Conservation (phyloP, 441 rosid species). For the Biscutella laevigata region DNA sequence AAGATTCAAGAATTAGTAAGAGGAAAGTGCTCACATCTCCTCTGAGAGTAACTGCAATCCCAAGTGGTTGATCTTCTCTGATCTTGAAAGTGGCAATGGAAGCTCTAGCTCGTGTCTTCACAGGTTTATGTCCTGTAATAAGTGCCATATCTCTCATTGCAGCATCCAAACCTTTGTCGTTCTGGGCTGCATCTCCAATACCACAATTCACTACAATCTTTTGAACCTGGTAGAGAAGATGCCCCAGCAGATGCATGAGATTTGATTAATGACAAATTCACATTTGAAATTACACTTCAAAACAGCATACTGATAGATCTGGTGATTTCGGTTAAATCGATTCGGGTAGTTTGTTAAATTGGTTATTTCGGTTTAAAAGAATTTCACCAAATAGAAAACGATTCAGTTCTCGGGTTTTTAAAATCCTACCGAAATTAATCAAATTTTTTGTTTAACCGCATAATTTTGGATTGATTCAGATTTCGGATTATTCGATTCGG, state of each 20-base stretch:
- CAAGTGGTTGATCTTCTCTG: conserved; percentile 80
- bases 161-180: conserved; percentile 80
- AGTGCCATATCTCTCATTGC: conserved; percentile 75
- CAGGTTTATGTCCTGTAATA: conserved; percentile 81
- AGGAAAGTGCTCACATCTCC: conserved; percentile 33
- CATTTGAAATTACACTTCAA: neutral
- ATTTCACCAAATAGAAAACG: too few relatives aligned
- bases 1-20: neutral
- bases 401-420: too few relatives aligned
- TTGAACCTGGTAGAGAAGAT: conserved; percentile 42
- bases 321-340: too few relatives aligned
- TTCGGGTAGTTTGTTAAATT: too few relatives aligned
- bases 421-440: too few relatives aligned
- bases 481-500: too few relatives aligned
- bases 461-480: too few relatives aligned
- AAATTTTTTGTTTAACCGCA: too few relatives aligned
- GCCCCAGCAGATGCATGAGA: neutral
- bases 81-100: conserved; percentile 78
- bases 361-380: too few relatives aligned
- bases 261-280: neutral
- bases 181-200: conserved; percentile 87
- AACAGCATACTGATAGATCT: too few relatives aligned
- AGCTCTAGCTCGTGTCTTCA: conserved; percentile 67
- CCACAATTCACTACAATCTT: conserved; percentile 91
- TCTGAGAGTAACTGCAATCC: conserved; percentile 80